Evolutionary conservation across 306 rosid species (phyloP).

Genomic region (Vigna nakashimae): DNA sequence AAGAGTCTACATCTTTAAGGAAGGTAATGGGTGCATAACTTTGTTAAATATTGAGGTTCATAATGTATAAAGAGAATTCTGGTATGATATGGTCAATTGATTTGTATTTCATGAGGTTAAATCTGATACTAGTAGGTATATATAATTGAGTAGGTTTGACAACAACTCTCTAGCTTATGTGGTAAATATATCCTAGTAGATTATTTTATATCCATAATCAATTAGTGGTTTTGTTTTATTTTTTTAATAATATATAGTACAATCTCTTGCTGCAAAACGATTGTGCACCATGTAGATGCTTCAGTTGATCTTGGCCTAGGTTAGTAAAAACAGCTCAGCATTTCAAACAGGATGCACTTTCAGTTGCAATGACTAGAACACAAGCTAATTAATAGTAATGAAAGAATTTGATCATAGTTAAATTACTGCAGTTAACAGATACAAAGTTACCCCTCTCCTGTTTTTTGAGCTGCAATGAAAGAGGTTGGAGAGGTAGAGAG

Average conservation of each 20-base stretch:
- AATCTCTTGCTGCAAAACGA: conserved; percentile 13
- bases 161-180: neutral
- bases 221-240: neutral
- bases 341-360: conserved; percentile 11
- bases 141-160: conserved; percentile 10
- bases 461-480: neutral
- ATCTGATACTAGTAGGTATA: neutral
- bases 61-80: neutral
- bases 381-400: neutral
- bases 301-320: neutral
- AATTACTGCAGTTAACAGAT: neutral
- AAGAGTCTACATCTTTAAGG: conserved; percentile 64
- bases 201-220: conserved; percentile 14
- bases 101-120: conserved; percentile 24
- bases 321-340: conserved; percentile 6
- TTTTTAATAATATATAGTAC: neutral
- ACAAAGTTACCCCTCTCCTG: neutral
- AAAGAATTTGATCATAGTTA: conserved; percentile 7
- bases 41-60: conserved; percentile 28
- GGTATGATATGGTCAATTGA: conserved; percentile 9
- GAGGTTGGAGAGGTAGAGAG: conserved; percentile 3
- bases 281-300: conserved; percentile 6
- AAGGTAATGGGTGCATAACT: conserved; percentile 54
- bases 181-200: neutral
- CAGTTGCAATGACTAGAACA: conserved; percentile 10